Evolutionary conservation across 1,139 yeast genomes (phyloP), one percentile per base, ranked within the genome.

Genomic region (Candida albicans): DNA sequence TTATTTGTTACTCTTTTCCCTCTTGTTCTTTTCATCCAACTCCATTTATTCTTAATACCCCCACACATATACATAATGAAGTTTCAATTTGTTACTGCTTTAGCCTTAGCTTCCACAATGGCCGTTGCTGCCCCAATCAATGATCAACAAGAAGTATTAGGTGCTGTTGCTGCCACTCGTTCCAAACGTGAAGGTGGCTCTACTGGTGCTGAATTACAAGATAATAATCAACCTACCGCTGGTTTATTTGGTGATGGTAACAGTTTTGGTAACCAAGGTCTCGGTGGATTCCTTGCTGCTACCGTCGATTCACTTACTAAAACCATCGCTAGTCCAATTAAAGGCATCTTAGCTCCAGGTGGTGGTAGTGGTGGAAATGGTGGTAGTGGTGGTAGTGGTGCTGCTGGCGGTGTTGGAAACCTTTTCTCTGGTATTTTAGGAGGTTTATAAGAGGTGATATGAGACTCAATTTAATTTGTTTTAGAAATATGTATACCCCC

Each of bases 191-290:
- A 6, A 27, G 33, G 15, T 24, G 25, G 22, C 22, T 18, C 15
- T 18, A 36, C 39, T 29, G 39, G 39, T 11, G 39, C 39, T n/a
- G 18, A 36, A 11, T 36, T 36, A 30, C 33, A 28, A 36, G 15
- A 28, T 8, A 10, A 29, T 7, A 36, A 36, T 18, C 27, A 36
- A 36, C 33, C 39, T n/a, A 36, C 39, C 15, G 8, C 33, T 36
- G 39, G 39, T 36, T 36, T 36, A 8, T 36, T 36, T n/a, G 39
- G 39, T 15, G 29, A 36, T 14, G 39, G 39, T 36, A 36, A 36
- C 33, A 28, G 33, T 8, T 36, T 28, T 18, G 39, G 39, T 36
- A 36, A 36, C 30, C 14, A 12, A 4, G 33, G 32, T 28, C 8
- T 27, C 28, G 31, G 32, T 36, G 39, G 39, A 11, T 2, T 9